phyloP scores from a whole-genome alignment of 1,284 basidiomycete species.

The Trametes hirsuta region DNA sequence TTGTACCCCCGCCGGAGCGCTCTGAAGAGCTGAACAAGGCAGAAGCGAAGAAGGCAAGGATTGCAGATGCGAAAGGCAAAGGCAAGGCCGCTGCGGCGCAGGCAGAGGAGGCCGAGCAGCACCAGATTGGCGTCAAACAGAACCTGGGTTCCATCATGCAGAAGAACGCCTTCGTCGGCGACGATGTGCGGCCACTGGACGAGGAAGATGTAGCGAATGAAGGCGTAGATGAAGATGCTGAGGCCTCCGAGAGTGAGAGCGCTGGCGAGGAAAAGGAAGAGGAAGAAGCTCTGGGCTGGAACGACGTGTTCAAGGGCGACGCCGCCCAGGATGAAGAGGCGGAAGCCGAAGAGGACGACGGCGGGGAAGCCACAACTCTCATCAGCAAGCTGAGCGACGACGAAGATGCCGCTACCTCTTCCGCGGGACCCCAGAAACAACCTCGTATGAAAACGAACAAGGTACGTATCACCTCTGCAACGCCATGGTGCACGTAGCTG shows the following conservation, averaged over 20 bases:
- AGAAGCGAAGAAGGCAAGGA: conserved; percentile 61
- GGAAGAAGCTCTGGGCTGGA: conserved; percentile 60
- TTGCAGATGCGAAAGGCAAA: conserved; percentile 43
- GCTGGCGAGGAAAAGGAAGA: conserved; percentile 35
- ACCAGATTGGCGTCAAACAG: conserved; percentile 66
- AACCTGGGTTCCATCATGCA: conserved; percentile 77
- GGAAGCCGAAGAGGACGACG: conserved; percentile 15
- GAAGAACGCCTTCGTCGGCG: conserved; percentile 83
- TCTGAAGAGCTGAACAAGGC: conserved; percentile 66
- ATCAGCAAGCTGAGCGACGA: conserved; percentile 26
- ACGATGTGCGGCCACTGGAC: conserved; percentile 68
- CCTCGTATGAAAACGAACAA: conserved; percentile 91
- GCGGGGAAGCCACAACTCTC: conserved; percentile 17
- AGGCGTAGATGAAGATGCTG: conserved; percentile 34
- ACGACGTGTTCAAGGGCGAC: conserved; percentile 62
- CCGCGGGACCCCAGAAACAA: conserved; percentile 52
- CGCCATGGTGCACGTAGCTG: not conserved
- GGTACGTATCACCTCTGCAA: conserved; percentile 38
- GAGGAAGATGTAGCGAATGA: conserved; percentile 42
- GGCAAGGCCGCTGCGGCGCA: conserved; percentile 40
- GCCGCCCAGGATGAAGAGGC: conserved; percentile 29
- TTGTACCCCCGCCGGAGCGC: conserved; percentile 80
- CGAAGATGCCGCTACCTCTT: conserved; percentile 5
- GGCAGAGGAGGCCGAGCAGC: conserved; percentile 34
- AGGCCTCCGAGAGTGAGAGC: conserved; percentile 34